Conservation (phyloP, 1,139 yeast genomes). For the Torulaspora pretoriensis region DNA sequence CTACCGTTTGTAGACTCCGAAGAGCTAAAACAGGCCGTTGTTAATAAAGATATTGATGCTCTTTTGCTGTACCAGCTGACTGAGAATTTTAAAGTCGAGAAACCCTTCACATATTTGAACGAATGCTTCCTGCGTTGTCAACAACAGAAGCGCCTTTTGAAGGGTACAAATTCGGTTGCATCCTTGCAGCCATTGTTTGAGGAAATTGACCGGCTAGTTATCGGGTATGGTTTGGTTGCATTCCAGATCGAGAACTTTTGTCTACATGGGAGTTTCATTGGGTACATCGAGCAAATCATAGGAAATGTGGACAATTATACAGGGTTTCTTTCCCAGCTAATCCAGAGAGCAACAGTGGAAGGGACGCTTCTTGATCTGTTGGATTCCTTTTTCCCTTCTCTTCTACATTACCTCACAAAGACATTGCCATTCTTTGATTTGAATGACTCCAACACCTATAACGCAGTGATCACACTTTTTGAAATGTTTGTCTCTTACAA, state of each 20-base stretch:
- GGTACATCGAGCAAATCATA: conserved; percentile 38
- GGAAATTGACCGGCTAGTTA: conserved; percentile 50
- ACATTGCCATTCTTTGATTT: conserved; percentile 36
- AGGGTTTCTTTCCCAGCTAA: conserved; percentile 55
- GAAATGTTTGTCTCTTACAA: conserved; percentile 61
- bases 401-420: conserved; percentile 32
- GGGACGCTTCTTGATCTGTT: conserved; percentile 60
- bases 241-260: conserved; percentile 50
- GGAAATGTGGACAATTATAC: conserved; percentile 40
- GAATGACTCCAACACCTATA: conserved; percentile 48
- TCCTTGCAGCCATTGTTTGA: conserved; percentile 43
- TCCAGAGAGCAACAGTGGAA: conserved; percentile 59
- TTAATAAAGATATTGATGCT: conserved; percentile 28
- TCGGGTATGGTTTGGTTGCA: conserved; percentile 66
- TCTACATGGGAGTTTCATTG: conserved; percentile 25
- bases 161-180: conserved; percentile 26
- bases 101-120: conserved; percentile 32
- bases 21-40: conserved; percentile 13
- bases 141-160: conserved; percentile 27
- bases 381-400: conserved; percentile 50
- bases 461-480: conserved; percentile 49
- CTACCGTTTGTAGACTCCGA: conserved; percentile 22
- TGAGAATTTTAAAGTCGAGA: conserved; percentile 26
- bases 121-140: conserved; percentile 31
- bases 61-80: conserved; percentile 33